Evolutionary conservation across 192 early-diverging fungal species (phyloP), one percentile per base, ranked within the genome.

Genomic region (Linnemannia zychae): DNA sequence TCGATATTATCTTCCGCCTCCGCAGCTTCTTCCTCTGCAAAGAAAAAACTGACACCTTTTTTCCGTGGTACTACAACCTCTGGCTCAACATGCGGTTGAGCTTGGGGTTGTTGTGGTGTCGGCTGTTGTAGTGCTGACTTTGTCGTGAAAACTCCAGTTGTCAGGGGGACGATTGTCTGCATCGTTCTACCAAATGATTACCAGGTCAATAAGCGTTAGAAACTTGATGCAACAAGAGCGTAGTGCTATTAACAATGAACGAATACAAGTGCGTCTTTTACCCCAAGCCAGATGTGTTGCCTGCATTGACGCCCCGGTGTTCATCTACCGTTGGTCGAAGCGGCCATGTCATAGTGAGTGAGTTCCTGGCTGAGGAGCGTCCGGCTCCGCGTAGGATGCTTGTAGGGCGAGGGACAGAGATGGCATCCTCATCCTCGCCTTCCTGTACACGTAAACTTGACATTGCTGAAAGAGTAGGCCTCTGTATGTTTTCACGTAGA

Each of bases 341-440:
- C 13, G 82, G 76, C 83, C 83, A 85, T 16, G 73, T 79, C 77
- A 76, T 76, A 63, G 24, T 79, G 37, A 85, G 74, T 24, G 83
- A 72, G 74, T 57, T 79, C 7, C 83, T 36, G n/a, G 67, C 47
- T 5, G 82, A 74, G 22, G 72, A 28, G 6, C 76, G 63, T 3
- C 71, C 72, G 5, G 69, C 31, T 16, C 33, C 63, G 28, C 74
- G 68, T 36, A 72, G 72, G 17, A 85, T 34, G 36, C 34, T 71
- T 22, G 78, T 50, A 13, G 77, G 83, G n/a, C 77, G 77, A 24
- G 72, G 33, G 31, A 65, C 60, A 24, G 82, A 65, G 67, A 84
- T 84, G 70, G 83, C 83, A 22, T 85, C 83, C 36, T 85, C 74
- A 68, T 85, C 83, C 37, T 85, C 83, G 65, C 83, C 83, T 17